A percentile compares a stretch with the other conserved stretches of the same genome.
phyloP scores from a whole-genome alignment of 2,329 filamentous ascomycete genomes.

The Cadophora sp. region DNA sequence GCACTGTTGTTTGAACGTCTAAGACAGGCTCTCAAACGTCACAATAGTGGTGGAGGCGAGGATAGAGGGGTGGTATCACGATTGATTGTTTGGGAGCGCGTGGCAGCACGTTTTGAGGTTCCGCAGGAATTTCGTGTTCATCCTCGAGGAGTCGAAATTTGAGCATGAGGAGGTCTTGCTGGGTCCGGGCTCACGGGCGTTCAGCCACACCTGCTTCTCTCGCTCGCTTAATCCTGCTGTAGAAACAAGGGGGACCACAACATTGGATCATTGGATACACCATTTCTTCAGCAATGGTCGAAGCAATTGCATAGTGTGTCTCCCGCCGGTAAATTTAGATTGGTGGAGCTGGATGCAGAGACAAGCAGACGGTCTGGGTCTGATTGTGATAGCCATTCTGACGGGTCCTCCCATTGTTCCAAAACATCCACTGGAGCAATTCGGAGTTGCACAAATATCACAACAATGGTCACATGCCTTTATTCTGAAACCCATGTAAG shows the following conservation, averaged over 20 bases:
- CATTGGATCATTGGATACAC: slow-evolving; percentile 10
- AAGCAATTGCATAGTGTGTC: not conserved
- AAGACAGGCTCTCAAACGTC: slow-evolving; percentile 7
- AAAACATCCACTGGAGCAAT: slow-evolving; percentile 17
- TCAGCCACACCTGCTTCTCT: slow-evolving; percentile 16
- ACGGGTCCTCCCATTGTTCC: slow-evolving; percentile 23
- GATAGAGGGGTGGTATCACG: slow-evolving; percentile 21
- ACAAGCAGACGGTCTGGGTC: not conserved
- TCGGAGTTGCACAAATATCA: slow-evolving; percentile 19
- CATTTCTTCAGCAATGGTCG: slow-evolving; percentile 9
- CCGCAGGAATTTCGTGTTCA: slow-evolving; percentile 23
- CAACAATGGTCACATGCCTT: slow-evolving; percentile 20
- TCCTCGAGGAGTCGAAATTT: not conserved
- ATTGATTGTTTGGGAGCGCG: slow-evolving; percentile 28
- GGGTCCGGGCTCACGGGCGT: slow-evolving; percentile 12
- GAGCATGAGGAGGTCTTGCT: slow-evolving; percentile 2
- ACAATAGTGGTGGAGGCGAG: slow-evolving; percentile 8
- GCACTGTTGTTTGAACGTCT: not conserved
- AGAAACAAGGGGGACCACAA: slow-evolving; percentile 6
- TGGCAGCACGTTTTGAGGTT: slow-evolving; percentile 36
- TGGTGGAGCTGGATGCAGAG: slow-evolving; percentile 7
- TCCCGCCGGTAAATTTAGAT: slow-evolving; percentile 11
- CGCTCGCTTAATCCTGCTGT: slow-evolving; percentile 9
- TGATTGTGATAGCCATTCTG: slow-evolving; percentile 25
- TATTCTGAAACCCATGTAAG: slow-evolving; percentile 10